Evolutionary conservation across 2,329 filamentous ascomycete species (phyloP).

Genomic region (Fusarium multiceps): DNA sequence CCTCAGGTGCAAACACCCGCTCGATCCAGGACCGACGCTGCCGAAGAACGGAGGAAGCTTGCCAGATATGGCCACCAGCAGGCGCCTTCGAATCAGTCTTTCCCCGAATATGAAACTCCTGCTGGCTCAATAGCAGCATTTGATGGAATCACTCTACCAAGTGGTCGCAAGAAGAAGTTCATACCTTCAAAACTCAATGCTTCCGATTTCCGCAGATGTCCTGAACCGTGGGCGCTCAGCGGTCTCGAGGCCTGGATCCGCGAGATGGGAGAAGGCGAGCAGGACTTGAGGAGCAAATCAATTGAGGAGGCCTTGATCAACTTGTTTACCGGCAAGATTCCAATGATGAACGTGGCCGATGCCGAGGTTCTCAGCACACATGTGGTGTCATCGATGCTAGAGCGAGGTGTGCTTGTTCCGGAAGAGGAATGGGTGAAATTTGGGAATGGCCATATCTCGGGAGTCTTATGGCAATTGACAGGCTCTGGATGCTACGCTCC

Average conservation of each 20-base stretch:
- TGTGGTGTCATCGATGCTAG: constrained; percentile 84
- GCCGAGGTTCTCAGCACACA: constrained; percentile 85
- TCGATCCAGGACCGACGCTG: constrained; percentile 93
- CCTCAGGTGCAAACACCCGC: constrained; percentile 84
- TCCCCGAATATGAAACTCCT: constrained; percentile 68
- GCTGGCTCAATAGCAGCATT: constrained; percentile 70
- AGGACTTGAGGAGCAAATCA: constrained; percentile 84
- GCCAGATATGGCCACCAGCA: constrained; percentile 63
- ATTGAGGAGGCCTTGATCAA: constrained; percentile 89
- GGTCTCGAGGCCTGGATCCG: constrained; percentile 88
- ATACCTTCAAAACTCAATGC: constrained; percentile 84
- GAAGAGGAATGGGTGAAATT: constrained; percentile 99
- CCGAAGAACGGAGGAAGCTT: constrained; percentile 71
- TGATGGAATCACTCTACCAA: constrained; percentile 86
- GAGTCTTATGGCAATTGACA: constrained; percentile 93
- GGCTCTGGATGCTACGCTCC: constrained; percentile 91
- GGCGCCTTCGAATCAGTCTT: constrained; percentile 59
- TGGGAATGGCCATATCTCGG: constrained; percentile 80
- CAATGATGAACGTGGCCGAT: constrained; percentile 98
- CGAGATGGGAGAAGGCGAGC: constrained; percentile 89
- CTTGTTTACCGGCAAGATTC: constrained; percentile 93
- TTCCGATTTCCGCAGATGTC: constrained; percentile 84
- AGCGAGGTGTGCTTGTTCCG: constrained; percentile 78
- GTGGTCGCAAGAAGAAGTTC: constrained; percentile 83
- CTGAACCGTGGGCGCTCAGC: constrained; percentile 93